Percentiles rank a stretch among this genome's conserved stretches.
phyloP scores from a whole-genome alignment of 352 stramenopile genomes.

The Phytophthora cryptogea region DNA sequence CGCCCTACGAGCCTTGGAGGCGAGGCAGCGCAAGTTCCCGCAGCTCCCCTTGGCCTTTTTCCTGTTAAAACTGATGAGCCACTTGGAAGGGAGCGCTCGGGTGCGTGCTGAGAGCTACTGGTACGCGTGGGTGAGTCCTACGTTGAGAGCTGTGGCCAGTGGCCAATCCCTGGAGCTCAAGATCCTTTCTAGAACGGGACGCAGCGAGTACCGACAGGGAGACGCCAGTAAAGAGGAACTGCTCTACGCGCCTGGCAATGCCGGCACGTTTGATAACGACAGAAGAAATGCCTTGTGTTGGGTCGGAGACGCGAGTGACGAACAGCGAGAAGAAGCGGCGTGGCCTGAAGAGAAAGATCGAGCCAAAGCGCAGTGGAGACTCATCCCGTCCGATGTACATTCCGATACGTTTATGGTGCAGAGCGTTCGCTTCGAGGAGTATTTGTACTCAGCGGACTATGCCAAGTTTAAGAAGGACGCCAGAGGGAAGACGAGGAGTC shows the following conservation, averaged over 20 bases:
- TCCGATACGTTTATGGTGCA: constrained; percentile 72
- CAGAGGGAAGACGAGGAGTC: constrained; percentile 50
- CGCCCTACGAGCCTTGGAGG: constrained; percentile 35
- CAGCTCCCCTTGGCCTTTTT: constrained; percentile 72
- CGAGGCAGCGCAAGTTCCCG: constrained; percentile 49
- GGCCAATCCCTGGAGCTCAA: constrained; percentile 47
- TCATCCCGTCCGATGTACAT: constrained; percentile 60
- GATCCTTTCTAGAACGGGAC: constrained; percentile 35
- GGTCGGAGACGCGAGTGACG: constrained; percentile 29
- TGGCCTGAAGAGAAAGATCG: constrained; percentile 44
- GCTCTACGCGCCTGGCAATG: constrained; percentile 48
- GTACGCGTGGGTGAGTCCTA: constrained; percentile 68
- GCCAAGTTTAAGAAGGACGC: constrained; percentile 67
- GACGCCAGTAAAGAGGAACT: constrained; percentile 42
- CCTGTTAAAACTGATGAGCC: constrained; percentile 62
- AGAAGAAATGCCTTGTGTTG: constrained; percentile 55
- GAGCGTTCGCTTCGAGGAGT: constrained; percentile 60
- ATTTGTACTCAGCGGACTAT: constrained; percentile 70
- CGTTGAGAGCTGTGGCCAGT: constrained; percentile 52
- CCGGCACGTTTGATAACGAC: constrained; percentile 55
- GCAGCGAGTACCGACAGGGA: constrained; percentile 29
- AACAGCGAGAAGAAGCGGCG: constrained; percentile 18
- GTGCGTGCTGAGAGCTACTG: constrained; percentile 65
- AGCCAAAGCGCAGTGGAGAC: constrained; percentile 57
- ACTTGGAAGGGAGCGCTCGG: constrained; percentile 59